Evolutionary conservation across 1,284 basidiomycete genomes (phyloP).

Genomic region (Marasmius oreades): DNA sequence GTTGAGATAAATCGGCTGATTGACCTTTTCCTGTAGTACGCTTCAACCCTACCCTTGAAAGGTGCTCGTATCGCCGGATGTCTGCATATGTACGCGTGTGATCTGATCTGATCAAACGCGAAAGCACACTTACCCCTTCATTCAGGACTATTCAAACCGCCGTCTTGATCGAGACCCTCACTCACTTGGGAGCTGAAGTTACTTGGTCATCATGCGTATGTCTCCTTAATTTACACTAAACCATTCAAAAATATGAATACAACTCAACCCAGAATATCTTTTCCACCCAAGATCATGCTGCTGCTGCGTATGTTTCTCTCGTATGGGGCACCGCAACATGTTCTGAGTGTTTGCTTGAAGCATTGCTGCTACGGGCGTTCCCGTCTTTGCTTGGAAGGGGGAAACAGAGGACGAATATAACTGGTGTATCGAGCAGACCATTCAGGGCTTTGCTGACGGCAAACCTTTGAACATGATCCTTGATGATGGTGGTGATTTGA

Average conservation of each 20-base stretch:
- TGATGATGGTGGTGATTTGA: slow-evolving; percentile 98
- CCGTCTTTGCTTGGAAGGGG: slow-evolving; percentile 99
- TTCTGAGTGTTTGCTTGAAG: slow-evolving; percentile 30
- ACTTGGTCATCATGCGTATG: slow-evolving; percentile 97
- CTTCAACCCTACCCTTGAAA: slow-evolving; percentile 80
- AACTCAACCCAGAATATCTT: slow-evolving; percentile 84
- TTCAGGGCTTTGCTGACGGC: slow-evolving; percentile 77
- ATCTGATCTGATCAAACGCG: neutral
- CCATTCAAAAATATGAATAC: slow-evolving; percentile 11
- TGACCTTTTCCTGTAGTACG: slow-evolving; percentile 56
- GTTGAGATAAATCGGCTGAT: slow-evolving; percentile 5
- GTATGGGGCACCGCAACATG: neutral
- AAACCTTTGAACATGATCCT: slow-evolving; percentile 98
- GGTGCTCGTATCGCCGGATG: slow-evolving; percentile 97
- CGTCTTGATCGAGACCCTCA: slow-evolving; percentile 95
- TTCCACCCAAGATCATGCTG: slow-evolving; percentile 99
- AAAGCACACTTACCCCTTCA: slow-evolving; percentile 4
- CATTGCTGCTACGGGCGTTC: slow-evolving; percentile 97
- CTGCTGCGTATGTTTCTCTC: slow-evolving; percentile 74
- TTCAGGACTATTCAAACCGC: slow-evolving; percentile 94
- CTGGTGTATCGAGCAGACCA: slow-evolving; percentile 98
- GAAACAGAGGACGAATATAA: slow-evolving; percentile 99
- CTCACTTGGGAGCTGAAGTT: slow-evolving; percentile 93
- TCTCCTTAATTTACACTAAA: slow-evolving; percentile 16
- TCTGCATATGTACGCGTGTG: slow-evolving; percentile 79